A percentile compares a stretch with the other conserved stretches of the same genome.
Evolutionary conservation across 192 early-diverging fungal species (phyloP).

Genomic region (Coemansia erecta): DNA sequence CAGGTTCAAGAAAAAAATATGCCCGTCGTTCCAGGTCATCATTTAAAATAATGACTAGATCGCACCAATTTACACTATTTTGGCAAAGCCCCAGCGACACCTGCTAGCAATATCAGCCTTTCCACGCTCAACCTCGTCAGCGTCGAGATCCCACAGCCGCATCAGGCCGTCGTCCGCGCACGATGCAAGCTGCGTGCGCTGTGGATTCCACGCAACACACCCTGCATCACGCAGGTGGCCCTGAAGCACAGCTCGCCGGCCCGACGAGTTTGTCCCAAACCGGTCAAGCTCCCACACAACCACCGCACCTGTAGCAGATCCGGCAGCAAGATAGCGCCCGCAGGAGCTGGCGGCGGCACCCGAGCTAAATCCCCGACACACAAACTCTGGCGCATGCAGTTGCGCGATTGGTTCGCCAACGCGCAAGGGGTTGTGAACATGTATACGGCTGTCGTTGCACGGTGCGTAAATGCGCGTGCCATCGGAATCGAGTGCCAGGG

Average conservation of each 20-base stretch:
- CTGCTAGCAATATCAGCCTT: constrained; percentile 19
- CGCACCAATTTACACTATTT: neutral
- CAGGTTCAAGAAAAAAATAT: too few relatives aligned
- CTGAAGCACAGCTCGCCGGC: constrained; percentile 51
- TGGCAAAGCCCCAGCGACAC: constrained; percentile 41
- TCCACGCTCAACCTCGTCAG: constrained; percentile 21
- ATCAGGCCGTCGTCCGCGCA: constrained; percentile 75
- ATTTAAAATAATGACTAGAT: too few relatives aligned
- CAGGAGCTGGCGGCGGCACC: constrained; percentile 69
- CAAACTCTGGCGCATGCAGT: constrained; percentile 60
- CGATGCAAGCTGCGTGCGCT: constrained; percentile 60
- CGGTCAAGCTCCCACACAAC: constrained; percentile 73
- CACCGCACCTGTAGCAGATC: constrained; percentile 62
- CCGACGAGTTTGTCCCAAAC: constrained; percentile 19
- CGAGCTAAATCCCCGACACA: constrained; percentile 67
- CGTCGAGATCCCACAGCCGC: constrained; percentile 65
- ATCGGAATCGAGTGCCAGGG: constrained; percentile 60
- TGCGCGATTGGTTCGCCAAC: constrained; percentile 52
- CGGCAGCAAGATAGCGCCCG: constrained; percentile 67
- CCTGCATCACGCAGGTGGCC: constrained; percentile 69
- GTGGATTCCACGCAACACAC: constrained; percentile 70
- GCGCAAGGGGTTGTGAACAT: constrained; percentile 64
- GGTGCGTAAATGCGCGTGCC: constrained; percentile 70
- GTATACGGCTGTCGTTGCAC: constrained; percentile 65
- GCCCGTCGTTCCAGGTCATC: too few relatives aligned